phyloP scores from a whole-genome alignment of 352 stramenopile genomes.

The Phytophthora brassicae region DNA sequence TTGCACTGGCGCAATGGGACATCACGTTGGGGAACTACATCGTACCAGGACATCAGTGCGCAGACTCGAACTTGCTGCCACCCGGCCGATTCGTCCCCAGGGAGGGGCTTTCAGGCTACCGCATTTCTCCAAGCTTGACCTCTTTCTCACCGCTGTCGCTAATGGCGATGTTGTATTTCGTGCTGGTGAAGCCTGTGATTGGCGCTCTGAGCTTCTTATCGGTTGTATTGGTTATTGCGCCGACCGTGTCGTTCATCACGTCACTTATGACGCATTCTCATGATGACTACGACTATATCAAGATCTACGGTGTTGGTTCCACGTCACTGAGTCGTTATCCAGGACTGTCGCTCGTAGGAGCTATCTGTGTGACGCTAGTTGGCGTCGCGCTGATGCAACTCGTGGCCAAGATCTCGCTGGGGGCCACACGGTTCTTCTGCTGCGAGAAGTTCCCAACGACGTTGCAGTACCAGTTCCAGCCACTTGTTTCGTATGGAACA shows the following conservation, averaged over 20 bases:
- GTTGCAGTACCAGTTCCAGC: constrained; percentile 16
- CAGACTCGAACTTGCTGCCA: constrained; percentile 38
- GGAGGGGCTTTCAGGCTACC: constrained; percentile 29
- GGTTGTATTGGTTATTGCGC: constrained; percentile 34
- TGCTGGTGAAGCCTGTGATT: constrained; percentile 57
- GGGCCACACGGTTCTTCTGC: constrained; percentile 50
- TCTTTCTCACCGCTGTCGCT: constrained; percentile 66
- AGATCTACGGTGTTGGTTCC: constrained; percentile 24
- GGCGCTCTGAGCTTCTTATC: constrained; percentile 39
- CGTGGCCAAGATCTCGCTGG: constrained; percentile 41
- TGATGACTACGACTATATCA: constrained; percentile 18
- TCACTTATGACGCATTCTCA: constrained; percentile 16
- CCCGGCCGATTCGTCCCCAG: constrained; percentile 17
- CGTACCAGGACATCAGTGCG: constrained; percentile 33
- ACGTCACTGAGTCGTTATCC: constrained; percentile 24
- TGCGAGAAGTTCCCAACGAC: constrained; percentile 42
- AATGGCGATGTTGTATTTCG: constrained; percentile 71
- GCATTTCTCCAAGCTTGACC: constrained; percentile 46
- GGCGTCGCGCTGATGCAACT: constrained; percentile 56
- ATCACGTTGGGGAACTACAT: constrained; percentile 50
- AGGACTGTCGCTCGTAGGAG: constrained; percentile 25
- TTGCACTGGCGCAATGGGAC: constrained; percentile 58
- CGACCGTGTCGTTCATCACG: constrained; percentile 32
- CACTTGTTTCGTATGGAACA: constrained; percentile 28
- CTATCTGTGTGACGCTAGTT: constrained; percentile 45